These are phyloP conservation scores for Candida glucosophila DNA, from an alignment of 1,139 yeast genomes.

Conservation along the genomic window DNA sequence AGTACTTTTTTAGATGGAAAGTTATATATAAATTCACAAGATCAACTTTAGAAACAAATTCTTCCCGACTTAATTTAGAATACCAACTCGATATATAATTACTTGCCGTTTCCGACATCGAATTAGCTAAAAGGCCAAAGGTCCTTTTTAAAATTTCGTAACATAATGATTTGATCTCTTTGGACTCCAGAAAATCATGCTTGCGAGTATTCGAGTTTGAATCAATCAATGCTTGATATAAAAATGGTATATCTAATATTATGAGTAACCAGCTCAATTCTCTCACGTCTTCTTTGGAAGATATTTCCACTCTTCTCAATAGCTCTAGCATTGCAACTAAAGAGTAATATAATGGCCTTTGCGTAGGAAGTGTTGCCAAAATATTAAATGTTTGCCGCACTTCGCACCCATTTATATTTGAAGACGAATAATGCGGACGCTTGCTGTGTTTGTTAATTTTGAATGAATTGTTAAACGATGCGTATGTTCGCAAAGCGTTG, in stretches of 20 bases:
- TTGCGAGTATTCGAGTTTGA: conserved; percentile 3
- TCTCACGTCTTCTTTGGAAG: conserved; percentile 22
- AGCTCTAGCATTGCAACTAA: conserved; percentile 40
- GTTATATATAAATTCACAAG: conserved; percentile 56
- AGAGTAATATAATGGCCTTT: conserved; percentile 47
- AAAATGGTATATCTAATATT: conserved; percentile 53
- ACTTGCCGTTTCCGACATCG: conserved; percentile 23
- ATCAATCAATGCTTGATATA: conserved; percentile 34
- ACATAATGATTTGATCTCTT: conserved; percentile 46
- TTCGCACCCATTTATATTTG: conserved; percentile 40
- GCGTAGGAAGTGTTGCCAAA: conserved; percentile 45
- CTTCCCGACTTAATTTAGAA: conserved; percentile 28
- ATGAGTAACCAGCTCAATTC: conserved; percentile 49
- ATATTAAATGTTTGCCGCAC: conserved; percentile 33
- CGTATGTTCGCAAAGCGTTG: conserved; percentile 30
- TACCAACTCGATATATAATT: conserved; percentile 54
- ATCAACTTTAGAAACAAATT: conserved; percentile 44
- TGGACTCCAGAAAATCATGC: conserved; percentile 29
- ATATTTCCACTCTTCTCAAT: conserved; percentile 35
- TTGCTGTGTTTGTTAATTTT: conserved; percentile 14
- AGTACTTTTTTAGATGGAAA: conserved; percentile 44
- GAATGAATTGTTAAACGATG: conserved; percentile 44
- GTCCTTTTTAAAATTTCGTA: conserved; percentile 61
- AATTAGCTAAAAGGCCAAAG: conserved; percentile 56
- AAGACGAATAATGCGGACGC: conserved; percentile 25